A percentile compares a stretch with the other conserved stretches of the same genome.
Evolutionary conservation across 352 stramenopile genomes (phyloP).

Genomic region (Phytophthora chlamydospora): DNA sequence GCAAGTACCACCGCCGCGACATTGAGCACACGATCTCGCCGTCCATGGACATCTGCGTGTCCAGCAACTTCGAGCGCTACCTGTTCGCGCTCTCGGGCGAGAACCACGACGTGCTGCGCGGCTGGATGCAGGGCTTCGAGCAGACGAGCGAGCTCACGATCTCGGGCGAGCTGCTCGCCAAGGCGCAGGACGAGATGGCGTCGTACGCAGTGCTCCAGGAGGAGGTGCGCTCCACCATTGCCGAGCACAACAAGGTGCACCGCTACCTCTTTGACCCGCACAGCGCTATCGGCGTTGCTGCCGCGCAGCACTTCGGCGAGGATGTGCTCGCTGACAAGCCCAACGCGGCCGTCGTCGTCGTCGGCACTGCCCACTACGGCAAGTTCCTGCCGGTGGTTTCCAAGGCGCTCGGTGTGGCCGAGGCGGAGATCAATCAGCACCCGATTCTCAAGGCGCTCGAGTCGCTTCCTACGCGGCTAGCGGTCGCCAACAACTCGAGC

Average conservation of each 20-base stretch:
- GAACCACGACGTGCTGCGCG: slow-evolving; percentile 86
- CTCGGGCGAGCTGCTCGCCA: slow-evolving; percentile 85
- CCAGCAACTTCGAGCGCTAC: slow-evolving; percentile 99
- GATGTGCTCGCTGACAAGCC: slow-evolving; percentile 63
- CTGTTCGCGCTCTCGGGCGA: slow-evolving; percentile 97
- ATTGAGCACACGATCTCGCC: slow-evolving; percentile 96
- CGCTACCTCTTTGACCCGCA: slow-evolving; percentile 98
- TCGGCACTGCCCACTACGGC: slow-evolving; percentile 97
- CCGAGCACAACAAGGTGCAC: slow-evolving; percentile 90
- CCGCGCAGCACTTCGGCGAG: slow-evolving; percentile 84
- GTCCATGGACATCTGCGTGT: slow-evolving; percentile 99
- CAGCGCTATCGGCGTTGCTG: slow-evolving; percentile 94
- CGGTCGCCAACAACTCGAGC: slow-evolving; percentile 69
- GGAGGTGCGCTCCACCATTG: slow-evolving; percentile 94
- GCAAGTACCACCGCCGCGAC: slow-evolving; percentile 94
- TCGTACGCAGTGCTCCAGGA: slow-evolving; percentile 87
- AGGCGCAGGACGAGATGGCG: slow-evolving; percentile 94
- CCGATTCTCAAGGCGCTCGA: slow-evolving; percentile 78
- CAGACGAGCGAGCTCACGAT: slow-evolving; percentile 94
- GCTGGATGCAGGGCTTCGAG: slow-evolving; percentile 97
- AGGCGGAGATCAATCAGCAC: slow-evolving; percentile 77
- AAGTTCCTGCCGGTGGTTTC: slow-evolving; percentile 97
- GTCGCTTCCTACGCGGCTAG: slow-evolving; percentile 63
- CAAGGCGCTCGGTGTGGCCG: slow-evolving; percentile 82
- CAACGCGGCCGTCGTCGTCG: slow-evolving; percentile 87